Percentiles rank a stretch among this genome's conserved stretches.
Evolutionary conservation across 306 rosid genomes (phyloP).

Genomic region (Sophora flavescens): DNA sequence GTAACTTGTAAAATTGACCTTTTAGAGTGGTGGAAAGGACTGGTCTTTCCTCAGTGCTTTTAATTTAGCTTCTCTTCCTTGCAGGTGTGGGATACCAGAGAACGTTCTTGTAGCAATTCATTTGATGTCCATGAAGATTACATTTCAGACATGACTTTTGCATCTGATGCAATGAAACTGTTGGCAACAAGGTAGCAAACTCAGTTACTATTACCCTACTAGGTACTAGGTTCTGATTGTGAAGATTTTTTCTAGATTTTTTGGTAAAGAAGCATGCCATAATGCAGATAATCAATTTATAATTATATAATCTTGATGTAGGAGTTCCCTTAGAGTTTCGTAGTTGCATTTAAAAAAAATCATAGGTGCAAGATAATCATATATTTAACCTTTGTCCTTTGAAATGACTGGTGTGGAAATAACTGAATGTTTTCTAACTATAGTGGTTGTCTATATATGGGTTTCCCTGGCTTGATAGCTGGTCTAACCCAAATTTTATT

Average conservation of each 20-base stretch:
- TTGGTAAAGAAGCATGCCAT: background rate
- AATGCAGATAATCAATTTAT: background rate
- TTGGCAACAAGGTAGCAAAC: slow-evolving; percentile 80
- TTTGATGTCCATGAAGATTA: slow-evolving; percentile 80
- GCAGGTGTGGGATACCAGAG: slow-evolving; percentile 95
- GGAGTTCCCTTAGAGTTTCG: background rate
- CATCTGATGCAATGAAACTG: slow-evolving; percentile 78
- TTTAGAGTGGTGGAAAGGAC: slow-evolving; percentile 22
- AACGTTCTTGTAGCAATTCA: slow-evolving; percentile 78
- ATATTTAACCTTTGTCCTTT: background rate
- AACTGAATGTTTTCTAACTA: background rate
- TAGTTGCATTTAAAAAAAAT: slow-evolving; percentile 15
- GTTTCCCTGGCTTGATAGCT: slow-evolving; percentile 4
- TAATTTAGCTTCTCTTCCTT: slow-evolving; percentile 17
- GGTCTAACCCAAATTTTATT: background rate
- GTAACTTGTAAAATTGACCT: background rate
- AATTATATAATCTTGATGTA: background rate
- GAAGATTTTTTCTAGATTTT: slow-evolving; percentile 24
- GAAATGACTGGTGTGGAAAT: background rate
- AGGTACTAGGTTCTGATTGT: slow-evolving; percentile 4
- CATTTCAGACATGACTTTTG: slow-evolving; percentile 83
- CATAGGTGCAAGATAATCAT: background rate
- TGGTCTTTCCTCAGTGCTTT: slow-evolving; percentile 24
- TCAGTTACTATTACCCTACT: background rate
- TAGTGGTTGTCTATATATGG: background rate